Evolutionary conservation across 805 yeast species (phyloP).

Genomic region (Saturnispora hagleri): DNA sequence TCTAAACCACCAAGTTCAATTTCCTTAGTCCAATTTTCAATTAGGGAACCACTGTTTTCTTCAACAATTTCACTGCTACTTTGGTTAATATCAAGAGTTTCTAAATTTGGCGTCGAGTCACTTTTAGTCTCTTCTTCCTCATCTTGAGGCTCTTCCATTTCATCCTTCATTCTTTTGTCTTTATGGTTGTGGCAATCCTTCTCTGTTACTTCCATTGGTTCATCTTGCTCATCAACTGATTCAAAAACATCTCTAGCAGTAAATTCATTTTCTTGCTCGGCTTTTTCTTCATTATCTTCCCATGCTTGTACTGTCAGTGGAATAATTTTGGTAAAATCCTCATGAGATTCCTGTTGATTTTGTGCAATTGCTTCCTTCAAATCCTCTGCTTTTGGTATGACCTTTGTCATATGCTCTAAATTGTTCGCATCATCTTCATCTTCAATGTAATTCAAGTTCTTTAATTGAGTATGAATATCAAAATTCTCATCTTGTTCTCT

Average conservation of each 20-base stretch:
- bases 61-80: neutral
- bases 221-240: slow-evolving; percentile 2
- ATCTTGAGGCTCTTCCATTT: neutral
- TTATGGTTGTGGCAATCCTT: neutral
- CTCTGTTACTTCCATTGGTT: neutral
- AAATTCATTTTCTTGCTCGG: neutral
- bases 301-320: slow-evolving; percentile 17
- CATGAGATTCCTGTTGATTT: slow-evolving; percentile 6
- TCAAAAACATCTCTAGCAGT: neutral
- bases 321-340: slow-evolving; percentile 33
- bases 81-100: slow-evolving; percentile 11
- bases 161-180: neutral
- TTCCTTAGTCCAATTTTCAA: slow-evolving; percentile 3
- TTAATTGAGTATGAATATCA: neutral
- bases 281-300: neutral
- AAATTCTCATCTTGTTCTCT: neutral
- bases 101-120: slow-evolving; percentile 15
- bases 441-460: slow-evolving; percentile 4
- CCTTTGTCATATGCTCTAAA: slow-evolving; percentile 25
- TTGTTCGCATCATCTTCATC: slow-evolving; percentile 13
- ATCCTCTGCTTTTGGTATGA: slow-evolving; percentile 16
- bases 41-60: neutral
- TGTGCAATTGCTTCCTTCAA: slow-evolving; percentile 3
- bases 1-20: neutral
- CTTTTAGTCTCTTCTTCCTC: slow-evolving; percentile 4